Evolutionary conservation across 2,329 filamentous ascomycete genomes (phyloP), one percentile per base, ranked within the genome.

Genomic region (Conoideocrella luteorostrata): DNA sequence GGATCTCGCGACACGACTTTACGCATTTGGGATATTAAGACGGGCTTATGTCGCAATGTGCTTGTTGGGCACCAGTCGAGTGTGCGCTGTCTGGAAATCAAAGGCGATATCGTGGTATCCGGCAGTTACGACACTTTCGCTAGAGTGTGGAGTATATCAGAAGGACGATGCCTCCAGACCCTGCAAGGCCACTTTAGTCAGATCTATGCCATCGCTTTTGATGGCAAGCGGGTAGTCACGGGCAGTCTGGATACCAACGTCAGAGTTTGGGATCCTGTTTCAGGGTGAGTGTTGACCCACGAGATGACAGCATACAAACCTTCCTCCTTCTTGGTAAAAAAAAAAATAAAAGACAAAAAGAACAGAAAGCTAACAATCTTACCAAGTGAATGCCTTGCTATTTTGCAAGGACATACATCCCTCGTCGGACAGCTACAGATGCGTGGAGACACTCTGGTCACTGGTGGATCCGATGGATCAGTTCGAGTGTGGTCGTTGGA

Each of bases 201-300:
- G 61, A 98, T 98, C 46, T 98, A 98, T 62, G 93, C 93, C 17
- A 95, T 98, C 60, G 93, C 93, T 1, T 98, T 97, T 65, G 93
- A 98, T 61, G 93, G 93, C 30, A 83, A 84, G 53, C 80, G 90
- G 50, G 90, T 98, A 46, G 91, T 94, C 28, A 98, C 93, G 9
- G 93, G 93, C 41, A 96, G 90, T 63, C 71, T 98, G 49, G 93
- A 98, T 65, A 98, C 93, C 4, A 96, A 91, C 55, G 91, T 98
- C 21, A 78, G 93, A 51, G 94, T 98, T 50, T 98, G 93, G 93
- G 89, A 98, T 70, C 88, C 88, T 21, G 80, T 76, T 39, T 88
- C 88, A 55, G 90, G 89, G 84, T 87, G 72, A 67, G 82, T 45
- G 4, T 38, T 40, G n/a, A n/a, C n/a, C n/a, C n/a, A n/a, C n/a